A percentile compares a stretch with the other conserved stretches of the same genome.
Evolutionary conservation across 2,329 filamentous ascomycete species (phyloP).

Genomic region (Fusarium hainanense): DNA sequence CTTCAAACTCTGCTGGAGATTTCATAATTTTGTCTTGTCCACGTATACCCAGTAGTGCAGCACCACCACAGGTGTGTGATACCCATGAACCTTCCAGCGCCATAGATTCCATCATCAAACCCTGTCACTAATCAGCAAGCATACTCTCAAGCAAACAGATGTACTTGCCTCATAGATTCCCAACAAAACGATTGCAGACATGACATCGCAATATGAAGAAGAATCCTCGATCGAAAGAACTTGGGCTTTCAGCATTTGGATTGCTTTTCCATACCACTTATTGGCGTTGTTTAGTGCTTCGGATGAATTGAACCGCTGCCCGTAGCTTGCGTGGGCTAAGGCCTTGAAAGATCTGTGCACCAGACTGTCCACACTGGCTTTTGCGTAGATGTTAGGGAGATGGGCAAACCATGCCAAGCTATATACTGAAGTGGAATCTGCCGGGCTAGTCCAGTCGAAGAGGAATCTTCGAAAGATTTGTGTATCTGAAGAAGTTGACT

Average conservation of each 20-base stretch:
- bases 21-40: neutral
- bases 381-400: neutral
- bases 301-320: neutral
- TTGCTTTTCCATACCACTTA: neutral
- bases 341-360: neutral
- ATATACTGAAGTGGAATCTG: neutral
- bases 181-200: neutral
- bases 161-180: neutral
- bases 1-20: neutral
- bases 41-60: neutral
- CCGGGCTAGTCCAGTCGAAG: neutral
- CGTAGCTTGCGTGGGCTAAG: neutral
- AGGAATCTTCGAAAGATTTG: neutral
- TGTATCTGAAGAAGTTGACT: neutral
- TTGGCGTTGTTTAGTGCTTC: neutral
- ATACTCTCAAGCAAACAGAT: accelerated
- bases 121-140: accelerated
- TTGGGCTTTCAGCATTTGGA: neutral
- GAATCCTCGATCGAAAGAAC: neutral
- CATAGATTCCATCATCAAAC: neutral
- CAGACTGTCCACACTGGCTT: neutral
- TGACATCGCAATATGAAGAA: neutral
- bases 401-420: neutral
- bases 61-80: neutral
- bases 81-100: neutral